phyloP scores from a whole-genome alignment of 805 yeast genomes.

The Yamadazyma laniorum region DNA sequence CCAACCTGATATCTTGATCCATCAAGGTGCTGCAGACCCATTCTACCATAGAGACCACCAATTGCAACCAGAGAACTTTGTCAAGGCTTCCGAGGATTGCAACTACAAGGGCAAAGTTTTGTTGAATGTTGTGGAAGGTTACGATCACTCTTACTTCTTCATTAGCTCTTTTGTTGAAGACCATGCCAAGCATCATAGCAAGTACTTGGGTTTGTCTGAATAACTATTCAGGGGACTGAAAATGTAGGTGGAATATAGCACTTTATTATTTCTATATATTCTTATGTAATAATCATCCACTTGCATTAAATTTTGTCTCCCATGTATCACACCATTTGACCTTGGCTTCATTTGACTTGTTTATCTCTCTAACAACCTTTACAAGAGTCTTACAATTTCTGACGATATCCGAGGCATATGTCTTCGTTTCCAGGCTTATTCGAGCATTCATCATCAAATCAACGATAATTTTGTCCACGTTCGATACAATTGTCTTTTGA shows the following conservation, averaged over 20 bases:
- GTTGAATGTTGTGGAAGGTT: conserved; percentile 69
- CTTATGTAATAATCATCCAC: background rate
- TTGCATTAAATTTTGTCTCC: conserved; percentile 41
- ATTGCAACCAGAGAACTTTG: conserved; percentile 72
- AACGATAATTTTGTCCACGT: conserved; percentile 59
- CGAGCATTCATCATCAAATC: conserved; percentile 50
- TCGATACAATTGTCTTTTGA: conserved; percentile 43
- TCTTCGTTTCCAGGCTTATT: conserved; percentile 34
- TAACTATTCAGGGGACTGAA: conserved; percentile 5
- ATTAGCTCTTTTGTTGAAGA: conserved; percentile 74
- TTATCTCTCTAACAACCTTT: conserved; percentile 43
- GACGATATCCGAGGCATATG: conserved; percentile 22
- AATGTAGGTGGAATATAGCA: background rate
- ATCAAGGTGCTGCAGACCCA: conserved; percentile 77
- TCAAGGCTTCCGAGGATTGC: conserved; percentile 56
- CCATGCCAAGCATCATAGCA: conserved; percentile 87
- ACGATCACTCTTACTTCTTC: conserved; percentile 89
- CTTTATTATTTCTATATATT: background rate
- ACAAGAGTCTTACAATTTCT: conserved; percentile 31
- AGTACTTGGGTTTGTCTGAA: conserved; percentile 41
- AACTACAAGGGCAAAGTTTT: conserved; percentile 59
- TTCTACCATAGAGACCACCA: conserved; percentile 61
- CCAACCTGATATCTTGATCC: conserved; percentile 67
- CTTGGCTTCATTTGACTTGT: conserved; percentile 50
- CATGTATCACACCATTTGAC: conserved; percentile 59